phyloP scores from a whole-genome alignment of 202 grass and related monocot species.

The Schoenoplectus triqueter region DNA sequence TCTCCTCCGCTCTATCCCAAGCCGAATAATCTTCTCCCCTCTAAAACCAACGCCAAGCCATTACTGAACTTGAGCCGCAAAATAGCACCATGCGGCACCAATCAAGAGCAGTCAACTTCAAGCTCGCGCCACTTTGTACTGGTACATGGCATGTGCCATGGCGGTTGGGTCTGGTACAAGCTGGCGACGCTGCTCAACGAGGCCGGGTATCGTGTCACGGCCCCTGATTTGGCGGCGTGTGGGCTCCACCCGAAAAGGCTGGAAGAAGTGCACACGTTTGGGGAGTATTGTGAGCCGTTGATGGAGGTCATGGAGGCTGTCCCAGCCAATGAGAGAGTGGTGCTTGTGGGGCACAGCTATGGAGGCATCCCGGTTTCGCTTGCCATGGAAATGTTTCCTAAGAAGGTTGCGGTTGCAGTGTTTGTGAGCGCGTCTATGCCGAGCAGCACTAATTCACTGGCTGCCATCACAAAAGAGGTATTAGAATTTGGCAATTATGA shows the following conservation, averaged over 20 bases:
- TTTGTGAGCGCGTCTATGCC: slow-evolving; percentile 53
- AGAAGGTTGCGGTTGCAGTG: slow-evolving; percentile 52
- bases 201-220: slow-evolving; percentile 54
- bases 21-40: too few relatives aligned
- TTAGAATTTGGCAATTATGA: background rate
- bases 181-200: slow-evolving; percentile 49
- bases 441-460: slow-evolving; percentile 50
- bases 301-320: slow-evolving; percentile 49
- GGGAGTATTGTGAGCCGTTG: slow-evolving; percentile 62
- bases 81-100: background rate
- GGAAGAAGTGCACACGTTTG: slow-evolving; percentile 49
- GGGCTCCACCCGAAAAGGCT: slow-evolving; percentile 43
- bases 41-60: background rate
- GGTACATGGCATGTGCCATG: slow-evolving; percentile 67
- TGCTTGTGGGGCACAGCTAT: slow-evolving; percentile 66
- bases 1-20: too few relatives aligned
- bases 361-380: slow-evolving; percentile 52
- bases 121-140: slow-evolving; percentile 52
- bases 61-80: background rate
- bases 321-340: slow-evolving; percentile 38
- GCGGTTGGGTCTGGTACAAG: slow-evolving; percentile 73
- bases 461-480: slow-evolving; percentile 46
- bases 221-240: slow-evolving; percentile 53
- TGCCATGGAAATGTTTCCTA: slow-evolving; percentile 57
- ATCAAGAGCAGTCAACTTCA: background rate